Percentiles rank a stretch among this genome's conserved stretches.
Conservation (phyloP, 768 basidiomycete species). For the Suillus sp. region DNA sequence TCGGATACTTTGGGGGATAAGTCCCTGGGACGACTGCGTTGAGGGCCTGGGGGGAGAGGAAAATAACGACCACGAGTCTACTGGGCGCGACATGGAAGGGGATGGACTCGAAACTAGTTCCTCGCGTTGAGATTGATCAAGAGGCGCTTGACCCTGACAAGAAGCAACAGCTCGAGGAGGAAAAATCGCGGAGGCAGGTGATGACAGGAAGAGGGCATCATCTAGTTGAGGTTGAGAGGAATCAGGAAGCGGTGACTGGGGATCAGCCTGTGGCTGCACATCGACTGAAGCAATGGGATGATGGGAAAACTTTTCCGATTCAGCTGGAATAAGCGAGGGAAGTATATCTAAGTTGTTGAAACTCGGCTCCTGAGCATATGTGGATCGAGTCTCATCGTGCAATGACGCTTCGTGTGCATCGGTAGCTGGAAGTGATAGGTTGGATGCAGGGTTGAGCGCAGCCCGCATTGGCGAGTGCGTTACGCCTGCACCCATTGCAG, state of each 20-base stretch:
- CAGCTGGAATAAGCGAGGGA: background rate
- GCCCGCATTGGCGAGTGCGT: background rate
- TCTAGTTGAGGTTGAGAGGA: conserved; percentile 27
- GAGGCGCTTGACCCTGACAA: background rate
- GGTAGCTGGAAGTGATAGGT: background rate
- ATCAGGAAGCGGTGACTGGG: conserved; percentile 14
- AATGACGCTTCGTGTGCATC: background rate
- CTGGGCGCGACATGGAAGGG: conserved; percentile 20
- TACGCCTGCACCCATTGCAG: background rate
- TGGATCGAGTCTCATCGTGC: background rate
- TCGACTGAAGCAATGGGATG: background rate
- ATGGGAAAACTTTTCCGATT: background rate
- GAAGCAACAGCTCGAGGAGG: background rate
- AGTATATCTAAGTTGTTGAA: too few relatives aligned
- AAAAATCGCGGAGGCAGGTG: background rate
- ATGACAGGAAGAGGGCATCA: background rate
- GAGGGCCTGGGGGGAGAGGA: conserved; percentile 19
- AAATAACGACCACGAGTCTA: conserved; percentile 18
- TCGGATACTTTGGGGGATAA: background rate
- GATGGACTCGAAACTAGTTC: conserved; percentile 12
- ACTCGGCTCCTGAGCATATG: background rate
- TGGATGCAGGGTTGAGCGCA: background rate
- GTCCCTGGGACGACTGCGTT: conserved; percentile 6
- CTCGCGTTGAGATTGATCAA: conserved; percentile 9
- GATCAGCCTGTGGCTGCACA: background rate